These are phyloP conservation scores for Amanita subjunquillea DNA, from an alignment of 768 basidiomycete species.

Conservation along the genomic window DNA sequence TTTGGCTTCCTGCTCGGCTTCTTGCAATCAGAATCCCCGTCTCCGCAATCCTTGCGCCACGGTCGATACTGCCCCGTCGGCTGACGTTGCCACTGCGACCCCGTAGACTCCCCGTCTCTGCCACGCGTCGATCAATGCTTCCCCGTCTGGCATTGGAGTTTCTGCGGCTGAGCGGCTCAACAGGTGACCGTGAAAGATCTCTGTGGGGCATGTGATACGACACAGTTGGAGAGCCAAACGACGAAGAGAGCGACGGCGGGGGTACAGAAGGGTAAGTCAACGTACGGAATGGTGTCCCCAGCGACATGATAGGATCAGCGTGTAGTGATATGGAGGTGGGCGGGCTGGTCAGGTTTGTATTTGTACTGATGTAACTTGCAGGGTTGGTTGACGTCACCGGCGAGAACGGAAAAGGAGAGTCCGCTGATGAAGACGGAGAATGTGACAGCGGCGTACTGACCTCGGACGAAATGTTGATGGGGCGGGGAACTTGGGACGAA, in stretches of 20 bases:
- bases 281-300: constrained; percentile 24
- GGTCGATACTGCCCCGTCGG: constrained; percentile 49
- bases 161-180: constrained; percentile 44
- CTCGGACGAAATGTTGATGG: constrained; percentile 33
- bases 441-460: constrained; percentile 54
- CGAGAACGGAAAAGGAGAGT: constrained; percentile 62
- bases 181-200: constrained; percentile 40
- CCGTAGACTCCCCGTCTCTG: constrained; percentile 22
- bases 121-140: constrained; percentile 22
- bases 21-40: constrained; percentile 45
- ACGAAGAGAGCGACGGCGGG: constrained; percentile 71
- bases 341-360: constrained; percentile 66
- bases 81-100: constrained; percentile 29
- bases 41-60: constrained; percentile 57
- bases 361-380: constrained; percentile 44
- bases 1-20: constrained; percentile 38
- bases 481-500: constrained; percentile 52
- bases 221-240: constrained; percentile 61
- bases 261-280: constrained; percentile 79
- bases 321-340: constrained; percentile 51
- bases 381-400: constrained; percentile 43
- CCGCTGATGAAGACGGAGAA: constrained; percentile 49
- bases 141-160: constrained; percentile 34
- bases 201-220: constrained; percentile 34
- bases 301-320: constrained; percentile 26